These are phyloP conservation scores for Penicillium sp. DNA, from an alignment of 2,329 filamentous ascomycete species.

Conservation along the genomic window DNA sequence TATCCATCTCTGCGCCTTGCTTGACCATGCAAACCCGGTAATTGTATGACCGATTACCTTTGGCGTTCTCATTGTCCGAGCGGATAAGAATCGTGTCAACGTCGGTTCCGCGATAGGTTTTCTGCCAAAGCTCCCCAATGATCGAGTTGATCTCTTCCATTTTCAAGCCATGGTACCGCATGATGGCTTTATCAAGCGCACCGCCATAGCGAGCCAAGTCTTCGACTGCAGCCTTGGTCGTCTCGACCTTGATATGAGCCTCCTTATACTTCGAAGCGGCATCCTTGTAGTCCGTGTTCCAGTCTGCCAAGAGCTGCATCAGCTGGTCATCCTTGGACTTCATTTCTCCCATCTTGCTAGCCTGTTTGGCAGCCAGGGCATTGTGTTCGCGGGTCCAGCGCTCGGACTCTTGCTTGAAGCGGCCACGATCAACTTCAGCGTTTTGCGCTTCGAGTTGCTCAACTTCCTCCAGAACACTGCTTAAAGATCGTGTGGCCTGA, in stretches of 20 bases:
- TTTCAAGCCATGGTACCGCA: constrained; percentile 93
- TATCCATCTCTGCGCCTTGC: constrained; percentile 96
- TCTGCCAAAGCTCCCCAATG: constrained; percentile 93
- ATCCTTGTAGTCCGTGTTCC: constrained; percentile 81
- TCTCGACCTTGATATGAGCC: constrained; percentile 82
- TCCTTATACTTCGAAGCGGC: constrained; percentile 78
- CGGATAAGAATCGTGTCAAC: constrained; percentile 95
- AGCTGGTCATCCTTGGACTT: constrained; percentile 83
- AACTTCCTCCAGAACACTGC: constrained; percentile 67
- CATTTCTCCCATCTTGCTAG: constrained; percentile 72
- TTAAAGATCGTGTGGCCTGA: constrained; percentile 66
- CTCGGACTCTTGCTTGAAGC: constrained; percentile 67
- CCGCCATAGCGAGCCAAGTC: constrained; percentile 78
- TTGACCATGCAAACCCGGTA: constrained; percentile 99
- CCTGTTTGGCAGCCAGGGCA: constrained; percentile 67
- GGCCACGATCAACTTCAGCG: constrained; percentile 76
- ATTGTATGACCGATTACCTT: constrained; percentile 82
- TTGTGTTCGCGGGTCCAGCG: constrained; percentile 66
- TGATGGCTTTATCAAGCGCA: constrained; percentile 92
- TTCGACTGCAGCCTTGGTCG: constrained; percentile 87
- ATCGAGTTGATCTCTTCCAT: constrained; percentile 98
- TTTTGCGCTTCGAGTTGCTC: constrained; percentile 71
- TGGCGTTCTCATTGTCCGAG: constrained; percentile 76
- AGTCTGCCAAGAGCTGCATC: constrained; percentile 69
- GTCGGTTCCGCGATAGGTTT: constrained; percentile 94